Evolutionary conservation across 192 early-diverging fungal species (phyloP).

Genomic region (Coemansia sp.): DNA sequence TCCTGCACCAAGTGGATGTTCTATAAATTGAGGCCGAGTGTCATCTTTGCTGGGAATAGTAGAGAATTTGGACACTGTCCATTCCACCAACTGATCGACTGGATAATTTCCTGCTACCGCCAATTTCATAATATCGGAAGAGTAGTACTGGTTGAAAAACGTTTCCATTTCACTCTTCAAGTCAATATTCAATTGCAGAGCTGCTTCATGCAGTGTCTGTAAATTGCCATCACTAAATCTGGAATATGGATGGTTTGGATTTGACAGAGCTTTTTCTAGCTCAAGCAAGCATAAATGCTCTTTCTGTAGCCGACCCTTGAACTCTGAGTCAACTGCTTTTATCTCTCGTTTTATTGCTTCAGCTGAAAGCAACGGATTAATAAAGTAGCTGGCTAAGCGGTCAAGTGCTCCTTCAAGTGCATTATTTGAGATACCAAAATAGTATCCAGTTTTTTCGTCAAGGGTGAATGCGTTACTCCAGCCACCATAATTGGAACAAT

Average conservation of each 20-base stretch:
- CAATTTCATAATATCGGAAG: slow-evolving; percentile 89
- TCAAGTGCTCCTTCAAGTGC: slow-evolving; percentile 61
- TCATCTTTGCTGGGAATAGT: slow-evolving; percentile 71
- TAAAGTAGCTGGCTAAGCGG: slow-evolving; percentile 81
- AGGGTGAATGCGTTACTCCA: too few relatives aligned
- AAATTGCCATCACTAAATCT: slow-evolving; percentile 83
- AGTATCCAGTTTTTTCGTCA: neutral
- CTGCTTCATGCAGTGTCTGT: slow-evolving; percentile 67
- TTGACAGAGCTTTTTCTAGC: slow-evolving; percentile 7
- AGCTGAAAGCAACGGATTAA: slow-evolving; percentile 76
- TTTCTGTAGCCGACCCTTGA: slow-evolving; percentile 76
- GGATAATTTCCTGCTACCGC: slow-evolving; percentile 84
- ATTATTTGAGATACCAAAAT: slow-evolving; percentile 25
- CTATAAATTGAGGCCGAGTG: slow-evolving; percentile 55
- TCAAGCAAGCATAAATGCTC: neutral
- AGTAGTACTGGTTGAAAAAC: slow-evolving; percentile 85
- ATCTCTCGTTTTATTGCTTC: slow-evolving; percentile 84
- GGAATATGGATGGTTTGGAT: slow-evolving; percentile 71
- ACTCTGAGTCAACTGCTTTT: slow-evolving; percentile 88
- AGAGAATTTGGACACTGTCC: slow-evolving; percentile 79
- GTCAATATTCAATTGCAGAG: slow-evolving; percentile 58
- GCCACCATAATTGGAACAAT: too few relatives aligned
- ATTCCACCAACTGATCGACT: slow-evolving; percentile 66
- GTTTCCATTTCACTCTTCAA: slow-evolving; percentile 75
- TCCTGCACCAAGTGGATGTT: slow-evolving; percentile 65